Evolutionary conservation across 306 rosid species (phyloP), one percentile per base, ranked within the genome.

Genomic region (Ammopiptanthus mongolicus): DNA sequence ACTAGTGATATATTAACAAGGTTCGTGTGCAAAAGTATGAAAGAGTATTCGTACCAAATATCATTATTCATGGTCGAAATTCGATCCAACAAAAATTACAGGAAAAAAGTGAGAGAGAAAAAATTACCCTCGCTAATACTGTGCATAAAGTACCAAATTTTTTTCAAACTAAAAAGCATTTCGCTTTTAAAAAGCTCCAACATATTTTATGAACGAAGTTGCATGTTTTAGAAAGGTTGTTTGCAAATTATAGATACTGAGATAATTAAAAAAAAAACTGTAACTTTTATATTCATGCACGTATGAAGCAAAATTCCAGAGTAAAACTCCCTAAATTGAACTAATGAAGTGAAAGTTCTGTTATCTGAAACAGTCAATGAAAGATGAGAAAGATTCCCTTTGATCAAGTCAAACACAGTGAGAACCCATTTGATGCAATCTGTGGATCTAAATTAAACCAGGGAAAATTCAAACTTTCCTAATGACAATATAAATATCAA

Each of bases 371-470:
- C 7, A 33, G 76, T 55, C 37, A 48, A 55, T 19, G 33, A 61
- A 64, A 52, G 21, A 15, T 8, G 36, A 51, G 63, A 28, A 0
- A 21, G 65, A 19, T 46, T 60, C 55, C 60, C 6, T 19, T 69
- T 28, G 75, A 74, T 29, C 23, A 41, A 62, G 85, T 81, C 88
- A 77, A 77, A 37, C 64, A 29, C 42, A 36, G 18, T 3, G 71
- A 77, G 81, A 77, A 81, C 25, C 67, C 69, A 62, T 11, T 70
- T 25, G 19, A 28, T 23, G 39, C 18, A 13, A 17, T 29, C 56
- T 12, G 81, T 75, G 75, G 78, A 78, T 78, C 81, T 36, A 63
- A 63, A 66, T 6, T 3, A 58, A 62, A 5, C 21, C 25, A 50
- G 69, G 36, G 65, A 70, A 70, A 70, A 22, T 17, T 70, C 64